Base-by-base conservation (phyloP, 2,329 filamentous ascomycete genomes). In the Acephala macrosclerotiorum region DNA sequence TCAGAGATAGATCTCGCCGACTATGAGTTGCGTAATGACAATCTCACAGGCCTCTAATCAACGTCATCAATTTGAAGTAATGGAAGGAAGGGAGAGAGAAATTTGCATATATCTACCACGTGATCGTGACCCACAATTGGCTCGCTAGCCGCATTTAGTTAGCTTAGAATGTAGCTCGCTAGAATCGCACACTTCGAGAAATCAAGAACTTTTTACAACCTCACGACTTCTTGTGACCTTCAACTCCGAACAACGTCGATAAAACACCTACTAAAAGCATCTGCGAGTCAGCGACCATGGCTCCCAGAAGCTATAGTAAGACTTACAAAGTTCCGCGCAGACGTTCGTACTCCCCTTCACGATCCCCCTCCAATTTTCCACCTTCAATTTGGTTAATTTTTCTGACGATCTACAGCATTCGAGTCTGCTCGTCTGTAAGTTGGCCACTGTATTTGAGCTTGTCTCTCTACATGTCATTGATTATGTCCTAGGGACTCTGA, bases 371-470 rank as follows among this genome's bases (percentile, higher is more conserved):
- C n/a, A 49, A 18, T 18, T 53, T 18, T 53, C 25, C 22, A 14
- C 12, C 25, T 29, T 3, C 9, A 33, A 53, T 53, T 18, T 22
- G n/a, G 16, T 62, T 25, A 38, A 49, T 61, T 42, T 74, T 70
- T 72, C 81, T 84, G 77, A 84, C 74, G 65, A 61, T 59, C 63
- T 66, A 65, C 74, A 86, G 85, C 96, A 81, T 98, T 97, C 89
- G 96, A 98, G 92, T 95, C 94, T 85, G 96, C 96, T 87, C 96
- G 96, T 92, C 90, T 99, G 96, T 98, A 91, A 92, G 95, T 97
- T 90, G 94, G 91, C 95, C 96, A 98, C 91, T 98, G 91, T 97
- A 90, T 88, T 88, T 82, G 91, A 97, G 95, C 94, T 92, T 94
- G 94, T 80, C 93, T 97, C 92, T 92, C 89, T 90, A 94, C 87